Evolutionary conservation across 495 filamentous ascomycete species (phyloP), one percentile per base, ranked within the genome.

Genomic region (Aspergillus nanangensis): DNA sequence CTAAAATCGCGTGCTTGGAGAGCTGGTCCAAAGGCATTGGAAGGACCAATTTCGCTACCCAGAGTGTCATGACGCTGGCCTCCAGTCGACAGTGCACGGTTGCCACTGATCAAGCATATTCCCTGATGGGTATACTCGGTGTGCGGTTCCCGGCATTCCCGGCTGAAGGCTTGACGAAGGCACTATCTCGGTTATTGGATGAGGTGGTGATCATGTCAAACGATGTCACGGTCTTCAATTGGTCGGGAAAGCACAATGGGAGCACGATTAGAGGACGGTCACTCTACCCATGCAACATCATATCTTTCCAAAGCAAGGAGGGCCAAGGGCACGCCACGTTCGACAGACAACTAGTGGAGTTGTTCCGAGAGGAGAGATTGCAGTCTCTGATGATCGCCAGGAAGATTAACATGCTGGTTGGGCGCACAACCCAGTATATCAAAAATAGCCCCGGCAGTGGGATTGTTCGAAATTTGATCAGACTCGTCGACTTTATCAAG

Each of bases 41-140:
- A 7, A 13, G 11, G 17, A 13, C 17, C 21, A 29, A 43, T 17
- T 54, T 42, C 14, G 45, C 51, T 20, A 47, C 51, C 10, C 44
- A 38, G 14, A 50, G 25, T 11, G 49, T 49, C 7, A 41, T 55
- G n/a, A 31, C 44, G 24, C 29, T 44, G 0, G 52, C 52, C 11
- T 47, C 52, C 5, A 14, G 44, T 11, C 47, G 52, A 11, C 23
- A 44, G n/a, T 47, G 42, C 24, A 55, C 52, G 20, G 44, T 47
- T 10, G 14, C 47, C 3, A 51, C 48, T 9, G 52, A 55, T 27
- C 38, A 55, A 23, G 52, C 47, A 13, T 55, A 55, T 39, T 55
- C 52, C 13, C 33, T 55, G 38, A 55, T 55, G 52, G 52, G 52
- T 44, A 47, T 55, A 24, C 25, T 55, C 1, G 52, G 52, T 5